Conservation (phyloP, 1,139 yeast genomes). For the Candida labiduridarum region DNA sequence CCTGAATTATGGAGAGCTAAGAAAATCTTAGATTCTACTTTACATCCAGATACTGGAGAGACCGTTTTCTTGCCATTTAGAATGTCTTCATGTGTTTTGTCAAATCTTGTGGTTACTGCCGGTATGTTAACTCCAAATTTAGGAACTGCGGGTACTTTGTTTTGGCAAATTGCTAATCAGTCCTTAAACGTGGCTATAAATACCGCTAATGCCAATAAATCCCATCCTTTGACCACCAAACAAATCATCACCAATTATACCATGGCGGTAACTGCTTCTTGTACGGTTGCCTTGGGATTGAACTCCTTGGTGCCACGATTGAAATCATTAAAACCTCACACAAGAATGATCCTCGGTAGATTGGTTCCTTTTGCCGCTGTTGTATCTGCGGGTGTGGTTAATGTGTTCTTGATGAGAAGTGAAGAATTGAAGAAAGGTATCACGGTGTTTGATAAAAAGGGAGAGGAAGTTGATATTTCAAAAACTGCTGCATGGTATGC, state of each 20-base stretch:
- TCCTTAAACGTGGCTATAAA: conserved; percentile 95
- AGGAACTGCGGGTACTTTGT: conserved; percentile 86
- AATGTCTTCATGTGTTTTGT: conserved; percentile 93
- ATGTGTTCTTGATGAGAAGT: conserved; percentile 92
- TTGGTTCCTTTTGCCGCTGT: conserved; percentile 98
- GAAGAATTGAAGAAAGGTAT: conserved; percentile 90
- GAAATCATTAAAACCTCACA: conserved; percentile 63
- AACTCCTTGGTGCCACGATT: conserved; percentile 85
- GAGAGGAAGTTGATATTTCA: conserved; percentile 74
- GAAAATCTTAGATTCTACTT: conserved; percentile 78
- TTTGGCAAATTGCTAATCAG: conserved; percentile 98
- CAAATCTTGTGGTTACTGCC: conserved; percentile 90
- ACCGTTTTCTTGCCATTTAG: conserved; percentile 90
- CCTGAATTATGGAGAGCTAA: conserved; percentile 92
- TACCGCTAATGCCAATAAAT: conserved; percentile 93
- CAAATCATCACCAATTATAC: conserved; percentile 80
- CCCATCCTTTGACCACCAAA: conserved; percentile 80
- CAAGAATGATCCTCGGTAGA: conserved; percentile 74
- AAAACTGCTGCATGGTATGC: conserved; percentile 87
- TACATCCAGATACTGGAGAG: conserved; percentile 95
- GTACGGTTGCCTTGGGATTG: conserved; percentile 92
- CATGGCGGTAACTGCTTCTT: conserved; percentile 91
- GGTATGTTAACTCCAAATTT: conserved; percentile 97
- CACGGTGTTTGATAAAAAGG: conserved; percentile 67
- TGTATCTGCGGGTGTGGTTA: conserved; percentile 92